These are phyloP conservation scores for Suillus spraguei DNA, from an alignment of 768 basidiomycete genomes.

Conservation along the genomic window DNA sequence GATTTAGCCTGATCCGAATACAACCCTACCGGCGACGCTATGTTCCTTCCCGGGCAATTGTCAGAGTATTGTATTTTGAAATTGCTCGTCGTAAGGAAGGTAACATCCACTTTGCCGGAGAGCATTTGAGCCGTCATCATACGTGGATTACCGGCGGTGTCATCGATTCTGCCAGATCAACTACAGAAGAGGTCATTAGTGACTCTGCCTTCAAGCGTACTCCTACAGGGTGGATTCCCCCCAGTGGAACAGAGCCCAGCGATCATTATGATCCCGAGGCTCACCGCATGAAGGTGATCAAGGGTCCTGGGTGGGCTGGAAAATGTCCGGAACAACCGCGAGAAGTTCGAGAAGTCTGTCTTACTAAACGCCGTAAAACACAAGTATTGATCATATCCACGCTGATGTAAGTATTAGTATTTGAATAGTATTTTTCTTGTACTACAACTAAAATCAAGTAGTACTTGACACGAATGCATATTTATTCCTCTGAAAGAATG, in stretches of 20 bases:
- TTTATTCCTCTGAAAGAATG: not conserved
- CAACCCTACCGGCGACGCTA: conserved; percentile 31
- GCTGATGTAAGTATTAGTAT: not conserved
- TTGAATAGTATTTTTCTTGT: not conserved
- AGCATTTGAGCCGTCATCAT: conserved; percentile 31
- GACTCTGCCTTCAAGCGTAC: not conserved
- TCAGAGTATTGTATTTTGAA: conserved; percentile 21
- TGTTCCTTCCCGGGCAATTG: conserved; percentile 33
- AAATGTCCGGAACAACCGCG: conserved; percentile 6
- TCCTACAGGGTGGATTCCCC: conserved; percentile 10
- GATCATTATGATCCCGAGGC: conserved; percentile 9
- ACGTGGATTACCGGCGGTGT: conserved; percentile 34
- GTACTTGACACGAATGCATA: not conserved
- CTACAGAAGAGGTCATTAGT: conserved; percentile 6
- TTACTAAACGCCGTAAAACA: not conserved
- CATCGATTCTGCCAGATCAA: conserved; percentile 13
- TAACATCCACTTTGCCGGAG: conserved; percentile 29
- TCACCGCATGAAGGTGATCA: conserved; percentile 4
- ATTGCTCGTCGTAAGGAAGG: conserved; percentile 23
- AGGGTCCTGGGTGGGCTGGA: conserved; percentile 6
- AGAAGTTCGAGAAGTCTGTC: conserved; percentile 10
- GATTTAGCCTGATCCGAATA: conserved; percentile 27
- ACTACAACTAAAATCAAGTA: too few species aligned
- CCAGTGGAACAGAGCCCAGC: not conserved
- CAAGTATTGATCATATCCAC: not conserved